These are phyloP conservation scores for Celoporthe dispersa DNA, from an alignment of 2,329 filamentous ascomycete genomes.

Conservation along the genomic window DNA sequence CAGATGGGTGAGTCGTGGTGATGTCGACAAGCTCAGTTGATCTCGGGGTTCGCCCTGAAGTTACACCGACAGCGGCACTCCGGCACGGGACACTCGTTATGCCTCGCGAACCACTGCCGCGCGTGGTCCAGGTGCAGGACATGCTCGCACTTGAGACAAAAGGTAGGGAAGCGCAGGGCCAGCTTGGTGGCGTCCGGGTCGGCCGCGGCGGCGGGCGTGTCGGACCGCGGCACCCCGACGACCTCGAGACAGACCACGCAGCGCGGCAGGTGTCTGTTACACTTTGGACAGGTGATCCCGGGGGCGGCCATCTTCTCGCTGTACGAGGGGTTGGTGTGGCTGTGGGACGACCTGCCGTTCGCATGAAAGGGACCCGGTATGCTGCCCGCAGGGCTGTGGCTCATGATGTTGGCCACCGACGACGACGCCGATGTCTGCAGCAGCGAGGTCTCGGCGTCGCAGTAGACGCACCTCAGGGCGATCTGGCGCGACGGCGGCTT, in stretches of 20 bases:
- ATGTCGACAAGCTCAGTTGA: constrained; percentile 44
- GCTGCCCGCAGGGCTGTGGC: constrained; percentile 12
- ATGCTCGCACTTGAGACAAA: constrained; percentile 71
- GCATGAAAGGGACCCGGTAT: constrained; percentile 29
- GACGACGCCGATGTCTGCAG: constrained; percentile 31
- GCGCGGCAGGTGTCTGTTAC: constrained; percentile 67
- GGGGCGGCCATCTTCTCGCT: constrained; percentile 58
- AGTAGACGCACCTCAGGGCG: constrained; percentile 77
- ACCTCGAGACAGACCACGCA: constrained; percentile 71
- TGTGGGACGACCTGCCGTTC: constrained; percentile 34
- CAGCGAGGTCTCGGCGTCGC: constrained; percentile 61
- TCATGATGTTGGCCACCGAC: constrained; percentile 29
- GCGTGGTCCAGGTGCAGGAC: constrained; percentile 71
- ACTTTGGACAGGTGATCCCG: constrained; percentile 69
- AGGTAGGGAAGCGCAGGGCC: constrained; percentile 67
- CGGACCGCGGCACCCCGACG: constrained; percentile 66
- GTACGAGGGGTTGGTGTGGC: constrained; percentile 57
- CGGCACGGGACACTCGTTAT: constrained; percentile 69
- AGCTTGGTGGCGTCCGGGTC: constrained; percentile 49
- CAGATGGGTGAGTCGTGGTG: not conserved
- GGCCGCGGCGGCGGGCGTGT: constrained; percentile 56
- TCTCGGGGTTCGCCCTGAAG: constrained; percentile 62
- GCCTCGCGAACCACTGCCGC: constrained; percentile 67
- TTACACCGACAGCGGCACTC: constrained; percentile 71
- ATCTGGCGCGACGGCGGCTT: constrained; percentile 71